phyloP scores from a whole-genome alignment of 306 rosid species.

The Canavalia ensiformis region DNA sequence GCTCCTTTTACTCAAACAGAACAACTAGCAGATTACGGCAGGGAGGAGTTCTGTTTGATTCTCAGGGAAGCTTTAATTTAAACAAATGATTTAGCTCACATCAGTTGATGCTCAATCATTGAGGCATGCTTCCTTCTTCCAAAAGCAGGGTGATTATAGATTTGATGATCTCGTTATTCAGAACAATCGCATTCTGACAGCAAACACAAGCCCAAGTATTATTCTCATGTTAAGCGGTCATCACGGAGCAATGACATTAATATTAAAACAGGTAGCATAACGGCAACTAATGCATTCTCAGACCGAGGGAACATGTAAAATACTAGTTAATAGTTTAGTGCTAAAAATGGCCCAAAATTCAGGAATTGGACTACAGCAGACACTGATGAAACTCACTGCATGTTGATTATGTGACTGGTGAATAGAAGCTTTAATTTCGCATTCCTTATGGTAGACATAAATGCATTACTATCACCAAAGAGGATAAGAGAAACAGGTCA shows the following conservation, averaged over 20 bases:
- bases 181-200: conserved; percentile 63
- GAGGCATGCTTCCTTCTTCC: conserved; percentile 76
- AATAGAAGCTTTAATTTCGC: conserved; percentile 16
- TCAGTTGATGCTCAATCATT: conserved; percentile 45
- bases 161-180: conserved; percentile 73
- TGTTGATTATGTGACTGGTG: neutral
- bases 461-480: conserved; percentile 18
- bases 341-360: neutral
- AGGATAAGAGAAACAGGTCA: neutral
- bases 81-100: conserved; percentile 10
- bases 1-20: conserved; percentile 27
- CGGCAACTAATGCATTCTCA: neutral
- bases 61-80: conserved; percentile 18
- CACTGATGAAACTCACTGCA: conserved; percentile 5
- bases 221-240: conserved; percentile 30
- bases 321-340: neutral
- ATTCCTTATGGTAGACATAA: conserved; percentile 21
- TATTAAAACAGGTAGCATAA: conserved; percentile 27
- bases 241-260: neutral
- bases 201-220: conserved; percentile 31
- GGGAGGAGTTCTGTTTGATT: conserved; percentile 16
- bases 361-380: neutral
- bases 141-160: conserved; percentile 83
- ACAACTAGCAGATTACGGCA: conserved; percentile 5
- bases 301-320: neutral